These are phyloP conservation scores for Trebouxia sp. DNA, from an alignment of 139 green algal species.

Conservation along the genomic window DNA sequence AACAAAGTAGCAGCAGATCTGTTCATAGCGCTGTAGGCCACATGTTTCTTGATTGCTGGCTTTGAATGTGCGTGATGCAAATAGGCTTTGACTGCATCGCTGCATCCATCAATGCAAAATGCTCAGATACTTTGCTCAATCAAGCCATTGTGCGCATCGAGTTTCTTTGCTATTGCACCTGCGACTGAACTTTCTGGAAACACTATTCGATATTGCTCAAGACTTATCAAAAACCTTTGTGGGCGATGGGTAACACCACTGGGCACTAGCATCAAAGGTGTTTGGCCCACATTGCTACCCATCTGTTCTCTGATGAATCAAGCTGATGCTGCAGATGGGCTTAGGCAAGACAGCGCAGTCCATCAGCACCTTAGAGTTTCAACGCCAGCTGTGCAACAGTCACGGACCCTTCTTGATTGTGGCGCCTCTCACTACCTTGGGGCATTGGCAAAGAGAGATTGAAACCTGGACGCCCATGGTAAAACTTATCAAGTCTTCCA, in stretches of 20 bases:
- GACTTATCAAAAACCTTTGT: too few relatives aligned
- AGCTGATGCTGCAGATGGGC: constrained; percentile 76
- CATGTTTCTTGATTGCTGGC: too few relatives aligned
- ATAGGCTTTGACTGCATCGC: too few relatives aligned
- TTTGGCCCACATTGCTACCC: neutral
- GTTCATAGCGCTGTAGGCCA: too few relatives aligned
- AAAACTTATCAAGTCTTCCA: too few relatives aligned
- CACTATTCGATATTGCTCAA: neutral
- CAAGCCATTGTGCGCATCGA: too few relatives aligned
- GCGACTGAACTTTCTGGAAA: neutral
- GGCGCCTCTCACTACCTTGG: constrained; percentile 90
- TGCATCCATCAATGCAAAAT: too few relatives aligned
- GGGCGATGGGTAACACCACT: too few relatives aligned
- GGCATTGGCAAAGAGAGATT: constrained; percentile 93
- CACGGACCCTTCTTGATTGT: constrained; percentile 88
- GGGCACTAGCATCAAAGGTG: too few relatives aligned
- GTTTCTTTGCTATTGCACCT: neutral
- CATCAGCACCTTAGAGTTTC: constrained; percentile 72
- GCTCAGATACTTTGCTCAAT: too few relatives aligned
- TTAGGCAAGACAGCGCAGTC: constrained; percentile 87
- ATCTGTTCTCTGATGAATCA: neutral
- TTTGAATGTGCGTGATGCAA: too few relatives aligned
- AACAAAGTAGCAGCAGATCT: too few relatives aligned
- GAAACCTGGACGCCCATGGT: constrained; percentile 89
- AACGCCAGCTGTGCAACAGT: constrained; percentile 55